phyloP scores from a whole-genome alignment of 192 early-diverging fungal genomes.

The Entomortierella lignicola region DNA sequence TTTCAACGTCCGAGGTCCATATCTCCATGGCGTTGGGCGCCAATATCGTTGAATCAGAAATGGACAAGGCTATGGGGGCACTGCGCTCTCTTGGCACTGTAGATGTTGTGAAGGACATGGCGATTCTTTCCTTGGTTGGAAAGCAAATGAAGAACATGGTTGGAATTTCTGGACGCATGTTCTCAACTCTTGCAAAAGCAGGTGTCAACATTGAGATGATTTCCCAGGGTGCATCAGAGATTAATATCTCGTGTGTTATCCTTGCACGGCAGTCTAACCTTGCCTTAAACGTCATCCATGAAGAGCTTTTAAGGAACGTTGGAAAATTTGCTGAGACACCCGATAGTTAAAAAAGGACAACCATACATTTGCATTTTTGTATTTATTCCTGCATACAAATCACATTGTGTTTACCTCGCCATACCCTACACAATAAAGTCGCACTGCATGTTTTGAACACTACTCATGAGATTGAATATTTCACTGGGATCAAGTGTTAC shows the following conservation, averaged over 20 bases:
- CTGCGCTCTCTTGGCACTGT: constrained; percentile 84
- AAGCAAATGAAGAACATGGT: constrained; percentile 98
- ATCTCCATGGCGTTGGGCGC: constrained; percentile 87
- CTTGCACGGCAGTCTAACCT: constrained; percentile 72
- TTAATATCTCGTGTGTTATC: constrained; percentile 99
- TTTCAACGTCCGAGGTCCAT: constrained; percentile 93
- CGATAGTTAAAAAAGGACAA: background rate
- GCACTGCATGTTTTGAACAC: background rate
- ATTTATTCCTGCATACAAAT: background rate
- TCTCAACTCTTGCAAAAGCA: constrained; percentile 85
- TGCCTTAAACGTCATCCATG: constrained; percentile 93
- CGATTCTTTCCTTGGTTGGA: constrained; percentile 96
- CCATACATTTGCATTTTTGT: background rate
- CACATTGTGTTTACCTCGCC: too few species aligned
- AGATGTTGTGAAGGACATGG: constrained; percentile 88
- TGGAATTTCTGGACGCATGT: constrained; percentile 95
- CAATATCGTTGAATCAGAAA: constrained; percentile 71
- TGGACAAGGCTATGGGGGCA: constrained; percentile 84
- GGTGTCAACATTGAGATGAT: constrained; percentile 99
- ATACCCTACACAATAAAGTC: background rate
- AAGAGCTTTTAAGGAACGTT: constrained; percentile 67
- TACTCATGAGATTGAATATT: too few species aligned
- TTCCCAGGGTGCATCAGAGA: constrained; percentile 97
- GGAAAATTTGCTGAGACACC: constrained; percentile 11
- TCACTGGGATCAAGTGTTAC: too few species aligned